Base-by-base conservation (phyloP, 2,329 filamentous ascomycete genomes). In the Aspergillus oerlinghausenensis region DNA sequence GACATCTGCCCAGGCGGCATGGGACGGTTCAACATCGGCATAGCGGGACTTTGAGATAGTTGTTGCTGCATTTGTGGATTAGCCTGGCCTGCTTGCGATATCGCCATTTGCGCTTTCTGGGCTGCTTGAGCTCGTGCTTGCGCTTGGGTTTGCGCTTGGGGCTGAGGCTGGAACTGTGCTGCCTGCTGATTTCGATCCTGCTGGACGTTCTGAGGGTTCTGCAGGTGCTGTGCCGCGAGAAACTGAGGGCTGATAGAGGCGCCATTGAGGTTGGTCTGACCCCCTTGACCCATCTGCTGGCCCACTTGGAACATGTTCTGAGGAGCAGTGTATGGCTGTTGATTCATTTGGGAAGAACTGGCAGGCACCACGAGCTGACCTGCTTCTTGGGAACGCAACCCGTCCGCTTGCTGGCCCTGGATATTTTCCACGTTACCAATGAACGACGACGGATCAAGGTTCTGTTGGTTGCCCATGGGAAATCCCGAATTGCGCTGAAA, bases 351-450 rank as follows among this genome's bases (percentile, higher is more conserved):
- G 52, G 82, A 82, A 64, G 81, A 83, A 69, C 83, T 87, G 6
- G 83, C 84, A 9, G 84, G 84, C 3, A 87, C 84, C n/a, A 86
- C 84, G 45, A 82, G 74, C 60, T 85, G 82, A 8, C 84, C 84
- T 50, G 81, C 81, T 68, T 86, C 82, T 64, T 84, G 82, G 17
- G 80, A 80, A 52, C 83, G 82, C 61, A 85, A 70, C n/a, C 82
- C 84, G 60, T 84, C 84, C 43, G 80, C 80, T 70, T 87, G 84
- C 63, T 86, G 84, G 28, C 80, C 81, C 55, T 84, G 77, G 42
- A 86, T 79, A 47, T 83, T 81, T 55, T 82, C 80, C 60, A 85
- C 70, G 55, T 74, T 78, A 28, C 73, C 75, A 32, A 78, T 70
- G 57, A 77, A 75, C 4, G 69, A 78, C 60, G 60, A 67, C 23